Evolutionary conservation across 768 basidiomycete species (phyloP).

Genomic region (Termitomyces sp.): DNA sequence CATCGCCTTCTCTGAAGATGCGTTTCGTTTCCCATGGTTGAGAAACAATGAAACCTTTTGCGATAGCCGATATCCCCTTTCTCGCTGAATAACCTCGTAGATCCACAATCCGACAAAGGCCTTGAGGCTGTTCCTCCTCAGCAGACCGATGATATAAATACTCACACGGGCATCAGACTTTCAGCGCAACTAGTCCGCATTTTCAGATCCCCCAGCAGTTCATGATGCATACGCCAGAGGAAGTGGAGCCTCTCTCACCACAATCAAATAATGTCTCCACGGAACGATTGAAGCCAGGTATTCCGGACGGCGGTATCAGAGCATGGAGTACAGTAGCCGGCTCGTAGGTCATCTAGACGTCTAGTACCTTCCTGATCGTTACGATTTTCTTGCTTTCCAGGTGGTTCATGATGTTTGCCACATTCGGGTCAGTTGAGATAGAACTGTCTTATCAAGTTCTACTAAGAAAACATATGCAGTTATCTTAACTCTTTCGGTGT

Average conservation of each 20-base stretch:
- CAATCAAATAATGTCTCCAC: not conserved
- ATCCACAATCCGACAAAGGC: not conserved
- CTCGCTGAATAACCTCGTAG: not conserved
- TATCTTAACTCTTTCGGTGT: conserved; percentile 13
- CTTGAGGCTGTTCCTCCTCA: not conserved
- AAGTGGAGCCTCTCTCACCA: not conserved
- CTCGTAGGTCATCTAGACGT: conserved; percentile 4
- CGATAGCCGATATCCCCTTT: not conserved
- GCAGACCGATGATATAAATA: not conserved
- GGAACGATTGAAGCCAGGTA: not conserved
- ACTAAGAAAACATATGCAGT: not conserved
- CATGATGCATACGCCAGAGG: not conserved
- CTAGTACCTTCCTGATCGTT: not conserved
- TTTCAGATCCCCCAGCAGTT: not conserved
- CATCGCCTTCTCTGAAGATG: not conserved
- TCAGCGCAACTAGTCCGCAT: no score
- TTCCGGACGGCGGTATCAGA: conserved; percentile 7
- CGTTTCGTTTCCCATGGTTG: not conserved
- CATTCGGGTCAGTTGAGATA: conserved; percentile 7
- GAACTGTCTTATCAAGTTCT: not conserved
- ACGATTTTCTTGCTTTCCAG: not conserved
- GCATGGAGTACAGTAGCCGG: conserved; percentile 11
- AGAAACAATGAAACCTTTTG: not conserved
- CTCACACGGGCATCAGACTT: not conserved
- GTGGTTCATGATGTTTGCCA: conserved; percentile 13